phyloP scores from a whole-genome alignment of 345 rosid species.

The Schrenkiella parvula region DNA sequence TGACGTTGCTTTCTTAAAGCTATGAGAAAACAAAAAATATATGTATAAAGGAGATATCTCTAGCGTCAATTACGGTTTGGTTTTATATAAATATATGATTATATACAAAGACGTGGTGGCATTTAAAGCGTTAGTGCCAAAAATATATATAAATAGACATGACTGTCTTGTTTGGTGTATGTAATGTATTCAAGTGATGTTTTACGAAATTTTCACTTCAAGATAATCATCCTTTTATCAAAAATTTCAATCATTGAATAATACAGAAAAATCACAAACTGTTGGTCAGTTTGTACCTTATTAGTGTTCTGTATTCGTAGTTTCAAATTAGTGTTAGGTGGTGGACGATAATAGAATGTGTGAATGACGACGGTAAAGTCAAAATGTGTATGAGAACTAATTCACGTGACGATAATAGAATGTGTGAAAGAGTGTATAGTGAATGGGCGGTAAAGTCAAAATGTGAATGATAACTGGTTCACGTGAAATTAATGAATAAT shows the following conservation, averaged over 20 bases:
- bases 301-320: neutral
- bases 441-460: conserved; percentile 7
- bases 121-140: neutral
- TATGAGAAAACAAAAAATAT: neutral
- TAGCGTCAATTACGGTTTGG: conserved; percentile 38
- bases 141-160: neutral
- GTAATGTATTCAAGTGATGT: neutral
- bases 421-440: neutral
- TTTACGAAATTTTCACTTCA: conserved; percentile 2
- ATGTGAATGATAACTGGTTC: neutral
- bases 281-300: neutral
- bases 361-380: conserved; percentile 15
- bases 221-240: neutral
- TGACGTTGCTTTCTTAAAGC: conserved; percentile 19
- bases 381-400: neutral
- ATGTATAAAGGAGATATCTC: conserved; percentile 6
- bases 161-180: conserved; percentile 12
- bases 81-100: neutral
- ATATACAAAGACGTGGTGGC: neutral
- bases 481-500: neutral
- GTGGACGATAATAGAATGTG: neutral
- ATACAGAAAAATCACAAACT: neutral
- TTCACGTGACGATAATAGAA: neutral
- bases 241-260: neutral
- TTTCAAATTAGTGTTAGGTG: neutral